A percentile compares a stretch with the other conserved stretches of the same genome.
These are phyloP conservation scores for Pyrenophora teres DNA, from an alignment of 2,329 filamentous ascomycete genomes.

Conservation along the genomic window DNA sequence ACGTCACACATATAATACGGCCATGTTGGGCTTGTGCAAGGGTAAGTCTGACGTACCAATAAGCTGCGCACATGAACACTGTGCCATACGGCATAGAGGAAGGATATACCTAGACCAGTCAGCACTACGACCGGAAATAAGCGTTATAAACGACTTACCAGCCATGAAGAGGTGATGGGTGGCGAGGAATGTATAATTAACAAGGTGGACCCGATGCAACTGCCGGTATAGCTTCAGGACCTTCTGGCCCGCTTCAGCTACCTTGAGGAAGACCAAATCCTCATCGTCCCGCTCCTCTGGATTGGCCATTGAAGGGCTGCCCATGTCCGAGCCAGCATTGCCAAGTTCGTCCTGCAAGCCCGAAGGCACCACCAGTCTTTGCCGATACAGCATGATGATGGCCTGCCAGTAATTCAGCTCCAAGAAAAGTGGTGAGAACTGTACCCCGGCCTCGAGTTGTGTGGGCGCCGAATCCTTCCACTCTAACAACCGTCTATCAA, in stretches of 20 bases:
- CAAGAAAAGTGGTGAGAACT: conserved; percentile 86
- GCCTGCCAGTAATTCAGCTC: conserved; percentile 98
- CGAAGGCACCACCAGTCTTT: conserved; percentile 83
- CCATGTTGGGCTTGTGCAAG: not conserved
- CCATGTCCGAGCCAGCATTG: conserved; percentile 61
- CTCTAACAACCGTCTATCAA: conserved; percentile 79
- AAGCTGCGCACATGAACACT: conserved; percentile 85
- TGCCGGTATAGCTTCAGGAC: conserved; percentile 90
- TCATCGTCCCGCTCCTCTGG: conserved; percentile 77
- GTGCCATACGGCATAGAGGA: conserved; percentile 97
- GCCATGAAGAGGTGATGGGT: conserved; percentile 98
- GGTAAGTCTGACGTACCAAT: conserved; percentile 63
- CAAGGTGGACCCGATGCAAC: conserved; percentile 81
- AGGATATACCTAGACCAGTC: conserved; percentile 69
- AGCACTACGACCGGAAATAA: conserved; percentile 10
- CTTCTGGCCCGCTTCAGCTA: conserved; percentile 92
- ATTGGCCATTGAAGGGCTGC: conserved; percentile 64
- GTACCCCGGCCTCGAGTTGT: conserved; percentile 79
- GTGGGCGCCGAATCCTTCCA: conserved; percentile 86
- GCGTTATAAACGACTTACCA: conserved; percentile 56
- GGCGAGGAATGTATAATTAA: conserved; percentile 94
- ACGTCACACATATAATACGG: not conserved
- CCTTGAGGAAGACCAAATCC: conserved; percentile 89
- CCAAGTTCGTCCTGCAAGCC: conserved; percentile 79
- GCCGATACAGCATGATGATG: conserved; percentile 92